Conservation (phyloP, 225 moss, liverwort and hornwort genomes). For the Sphagnum contortum region DNA sequence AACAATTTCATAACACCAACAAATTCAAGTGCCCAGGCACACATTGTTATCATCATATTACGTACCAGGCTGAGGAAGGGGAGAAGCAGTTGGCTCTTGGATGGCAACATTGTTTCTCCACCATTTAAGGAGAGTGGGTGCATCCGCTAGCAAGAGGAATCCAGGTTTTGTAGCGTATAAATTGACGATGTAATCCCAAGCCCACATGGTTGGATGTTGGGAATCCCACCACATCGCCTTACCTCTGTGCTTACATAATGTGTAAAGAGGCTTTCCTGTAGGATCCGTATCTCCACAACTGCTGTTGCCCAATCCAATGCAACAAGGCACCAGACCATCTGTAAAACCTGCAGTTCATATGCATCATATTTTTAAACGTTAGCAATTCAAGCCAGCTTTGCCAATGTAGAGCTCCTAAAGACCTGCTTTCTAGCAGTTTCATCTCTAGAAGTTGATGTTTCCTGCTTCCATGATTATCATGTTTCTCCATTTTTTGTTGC, state of each 20-base stretch:
- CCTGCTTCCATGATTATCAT: too few relatives aligned
- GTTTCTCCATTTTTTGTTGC: too few relatives aligned
- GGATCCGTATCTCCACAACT: constrained; percentile 22
- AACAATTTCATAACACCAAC: too few relatives aligned
- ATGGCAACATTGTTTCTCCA: constrained; percentile 15
- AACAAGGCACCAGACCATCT: background rate
- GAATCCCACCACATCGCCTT: constrained; percentile 32
- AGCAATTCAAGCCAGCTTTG: too few relatives aligned
- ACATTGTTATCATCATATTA: too few relatives aligned
- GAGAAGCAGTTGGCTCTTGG: constrained; percentile 26
- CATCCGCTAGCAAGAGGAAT: constrained; percentile 25
- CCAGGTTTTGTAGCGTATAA: constrained; percentile 11
- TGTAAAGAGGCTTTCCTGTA: constrained; percentile 7
- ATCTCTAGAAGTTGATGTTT: too few relatives aligned
- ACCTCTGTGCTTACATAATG: constrained; percentile 18
- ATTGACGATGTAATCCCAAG: constrained; percentile 27
- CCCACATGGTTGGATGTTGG: constrained; percentile 23
- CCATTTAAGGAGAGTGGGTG: constrained; percentile 23
- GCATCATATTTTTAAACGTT: too few relatives aligned
- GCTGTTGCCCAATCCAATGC: constrained; percentile 1
- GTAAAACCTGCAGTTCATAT: background rate
- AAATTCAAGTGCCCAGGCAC: too few relatives aligned
- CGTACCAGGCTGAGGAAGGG: constrained; percentile 11
- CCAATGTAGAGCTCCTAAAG: too few relatives aligned
- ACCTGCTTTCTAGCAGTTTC: too few relatives aligned